These are phyloP conservation scores for Centella asiatica DNA, from an alignment of 129 eudicot species.

Conservation along the genomic window DNA sequence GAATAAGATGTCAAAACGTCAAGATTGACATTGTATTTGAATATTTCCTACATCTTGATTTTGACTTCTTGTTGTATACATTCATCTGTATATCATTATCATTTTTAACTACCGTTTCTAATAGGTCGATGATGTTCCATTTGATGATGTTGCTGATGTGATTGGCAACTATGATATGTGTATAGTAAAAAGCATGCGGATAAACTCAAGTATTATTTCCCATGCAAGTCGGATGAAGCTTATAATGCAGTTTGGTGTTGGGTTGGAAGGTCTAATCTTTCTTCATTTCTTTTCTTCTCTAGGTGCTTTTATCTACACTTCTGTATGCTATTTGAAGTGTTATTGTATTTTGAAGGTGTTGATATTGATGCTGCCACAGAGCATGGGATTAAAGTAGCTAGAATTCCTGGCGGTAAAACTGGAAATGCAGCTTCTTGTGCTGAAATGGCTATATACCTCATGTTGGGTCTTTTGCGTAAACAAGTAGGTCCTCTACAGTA, in stretches of 20 bases:
- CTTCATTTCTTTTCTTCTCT: background rate
- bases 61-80: background rate
- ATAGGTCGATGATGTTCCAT: constrained; percentile 82
- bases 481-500: constrained; percentile 49
- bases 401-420: constrained; percentile 63
- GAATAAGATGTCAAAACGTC: too few relatives aligned
- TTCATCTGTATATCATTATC: background rate
- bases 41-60: background rate
- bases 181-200: constrained; percentile 55
- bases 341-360: constrained; percentile 42
- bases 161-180: constrained; percentile 76
- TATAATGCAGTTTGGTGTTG: constrained; percentile 93
- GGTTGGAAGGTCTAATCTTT: constrained; percentile 58
- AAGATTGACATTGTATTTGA: background rate
- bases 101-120: background rate
- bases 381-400: constrained; percentile 80
- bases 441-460: constrained; percentile 90
- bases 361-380: constrained; percentile 68
- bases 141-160: constrained; percentile 43
- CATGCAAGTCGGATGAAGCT: constrained; percentile 78
- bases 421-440: constrained; percentile 99
- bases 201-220: constrained; percentile 54
- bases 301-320: background rate
- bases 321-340: background rate
- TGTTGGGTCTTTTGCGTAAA: constrained; percentile 86